A percentile compares a stretch with the other conserved stretches of the same genome.
phyloP scores from a whole-genome alignment of 2,329 filamentous ascomycete species.

The Stemphylium vesicarium region DNA sequence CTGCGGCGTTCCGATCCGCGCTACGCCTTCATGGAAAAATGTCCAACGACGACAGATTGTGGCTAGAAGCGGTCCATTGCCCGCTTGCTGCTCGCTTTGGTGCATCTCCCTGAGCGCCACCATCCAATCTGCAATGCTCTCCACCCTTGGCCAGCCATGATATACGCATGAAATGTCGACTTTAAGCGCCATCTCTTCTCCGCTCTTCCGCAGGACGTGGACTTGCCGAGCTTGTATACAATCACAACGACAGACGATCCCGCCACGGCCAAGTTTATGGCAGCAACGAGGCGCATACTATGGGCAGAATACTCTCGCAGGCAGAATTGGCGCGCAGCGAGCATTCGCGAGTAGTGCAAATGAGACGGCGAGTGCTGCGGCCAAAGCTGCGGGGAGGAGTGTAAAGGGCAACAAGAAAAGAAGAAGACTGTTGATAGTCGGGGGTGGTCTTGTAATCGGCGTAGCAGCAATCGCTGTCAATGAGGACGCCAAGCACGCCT shows the following conservation, averaged over 20 bases:
- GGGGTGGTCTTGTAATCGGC: slow-evolving; percentile 42
- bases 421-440: slow-evolving; percentile 34
- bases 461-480: slow-evolving; percentile 58
- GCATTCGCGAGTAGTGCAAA: slow-evolving; percentile 22
- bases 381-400: slow-evolving; percentile 8
- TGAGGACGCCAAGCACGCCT: slow-evolving; percentile 76
- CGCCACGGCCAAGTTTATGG: slow-evolving; percentile 24
- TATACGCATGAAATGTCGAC: slow-evolving; percentile 43
- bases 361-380: slow-evolving; percentile 3
- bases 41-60: slow-evolving; percentile 21
- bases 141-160: slow-evolving; percentile 9
- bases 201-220: slow-evolving; percentile 42
- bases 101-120: neutral
- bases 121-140: slow-evolving; percentile 6
- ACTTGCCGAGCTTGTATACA: slow-evolving; percentile 46
- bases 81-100: slow-evolving; percentile 10
- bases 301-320: slow-evolving; percentile 4
- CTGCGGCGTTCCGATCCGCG: slow-evolving; percentile 17
- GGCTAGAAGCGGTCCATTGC: slow-evolving; percentile 10
- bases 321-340: slow-evolving; percentile 5
- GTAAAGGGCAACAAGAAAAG: slow-evolving; percentile 33
- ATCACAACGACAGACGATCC: slow-evolving; percentile 26
- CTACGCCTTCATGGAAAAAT: slow-evolving; percentile 21
- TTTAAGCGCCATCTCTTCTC: slow-evolving; percentile 29
- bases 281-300: slow-evolving; percentile 23